Evolutionary conservation across 176 grass and related monocot species (phyloP).

Genomic region (Carex cristatella): DNA sequence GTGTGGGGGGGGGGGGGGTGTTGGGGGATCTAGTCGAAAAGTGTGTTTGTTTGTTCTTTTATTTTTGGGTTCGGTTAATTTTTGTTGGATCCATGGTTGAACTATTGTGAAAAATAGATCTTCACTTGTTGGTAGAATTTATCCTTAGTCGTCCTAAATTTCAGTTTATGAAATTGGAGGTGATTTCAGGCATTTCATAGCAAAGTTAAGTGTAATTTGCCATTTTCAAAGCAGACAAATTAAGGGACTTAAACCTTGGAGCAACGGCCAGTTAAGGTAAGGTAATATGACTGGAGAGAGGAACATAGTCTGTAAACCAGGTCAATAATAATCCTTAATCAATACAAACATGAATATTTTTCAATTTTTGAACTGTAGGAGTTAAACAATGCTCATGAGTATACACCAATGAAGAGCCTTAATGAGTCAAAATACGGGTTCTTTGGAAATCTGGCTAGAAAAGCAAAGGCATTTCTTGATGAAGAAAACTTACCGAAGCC

Average conservation of each 20-base stretch:
- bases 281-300: not conserved
- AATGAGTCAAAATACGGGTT: conserved; percentile 91
- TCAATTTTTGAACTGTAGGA: conserved; percentile 40
- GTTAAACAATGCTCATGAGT: conserved; percentile 41
- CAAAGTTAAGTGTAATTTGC: not conserved
- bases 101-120: conserved; percentile 4
- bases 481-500: conserved; percentile 55
- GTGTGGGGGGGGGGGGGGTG: not conserved
- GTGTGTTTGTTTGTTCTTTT: not conserved
- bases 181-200: not conserved
- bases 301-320: not conserved
- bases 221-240: not conserved
- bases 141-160: not conserved
- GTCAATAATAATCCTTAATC: not conserved
- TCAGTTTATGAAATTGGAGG: not conserved
- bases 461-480: conserved; percentile 83
- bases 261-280: not conserved
- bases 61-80: not conserved
- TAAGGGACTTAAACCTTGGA: not conserved
- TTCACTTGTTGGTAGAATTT: not conserved
- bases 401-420: conserved; percentile 83
- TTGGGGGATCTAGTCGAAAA: not conserved
- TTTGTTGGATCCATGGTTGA: not conserved
- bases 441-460: conserved; percentile 64
- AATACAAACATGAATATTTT: not conserved